Conservation (phyloP, 257 asterid genomes). For the Solanum sitiens region DNA sequence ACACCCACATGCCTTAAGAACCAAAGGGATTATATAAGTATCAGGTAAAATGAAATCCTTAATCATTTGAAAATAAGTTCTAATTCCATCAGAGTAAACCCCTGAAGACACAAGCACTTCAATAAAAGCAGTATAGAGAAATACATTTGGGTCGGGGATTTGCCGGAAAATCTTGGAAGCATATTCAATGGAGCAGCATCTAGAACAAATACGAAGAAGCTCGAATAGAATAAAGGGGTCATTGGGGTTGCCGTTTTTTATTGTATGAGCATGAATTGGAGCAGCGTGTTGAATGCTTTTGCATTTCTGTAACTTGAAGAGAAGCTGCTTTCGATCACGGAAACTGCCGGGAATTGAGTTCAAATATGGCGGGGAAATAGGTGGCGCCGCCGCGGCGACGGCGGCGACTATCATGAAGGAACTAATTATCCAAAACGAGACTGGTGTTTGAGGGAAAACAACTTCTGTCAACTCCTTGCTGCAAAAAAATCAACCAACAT, state of each 20-base stretch:
- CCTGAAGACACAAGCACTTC: constrained; percentile 29
- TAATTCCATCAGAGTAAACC: constrained; percentile 4
- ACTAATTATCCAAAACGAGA: background rate
- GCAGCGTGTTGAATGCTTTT: constrained; percentile 13
- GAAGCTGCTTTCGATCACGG: constrained; percentile 11
- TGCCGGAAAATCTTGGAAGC: constrained; percentile 30
- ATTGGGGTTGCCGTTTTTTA: constrained; percentile 20
- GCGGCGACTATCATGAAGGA: background rate
- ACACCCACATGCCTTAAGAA: constrained; percentile 38
- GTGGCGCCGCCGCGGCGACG: background rate
- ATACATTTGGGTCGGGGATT: constrained; percentile 28
- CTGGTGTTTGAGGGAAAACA: background rate
- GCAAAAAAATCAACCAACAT: background rate
- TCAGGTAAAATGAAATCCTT: constrained; percentile 25
- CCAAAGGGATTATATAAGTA: constrained; percentile 32
- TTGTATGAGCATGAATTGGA: constrained; percentile 24
- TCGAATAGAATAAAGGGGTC: constrained; percentile 36
- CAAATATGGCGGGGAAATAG: background rate
- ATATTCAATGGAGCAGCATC: constrained; percentile 22
- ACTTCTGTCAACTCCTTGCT: background rate
- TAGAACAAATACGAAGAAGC: constrained; percentile 40
- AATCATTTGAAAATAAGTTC: constrained; percentile 19
- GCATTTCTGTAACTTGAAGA: constrained; percentile 22
- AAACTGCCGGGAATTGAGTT: background rate
- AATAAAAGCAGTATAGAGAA: constrained; percentile 33